Evolutionary conservation across 2,329 filamentous ascomycete genomes (phyloP).

Genomic region (Claviceps citrina): DNA sequence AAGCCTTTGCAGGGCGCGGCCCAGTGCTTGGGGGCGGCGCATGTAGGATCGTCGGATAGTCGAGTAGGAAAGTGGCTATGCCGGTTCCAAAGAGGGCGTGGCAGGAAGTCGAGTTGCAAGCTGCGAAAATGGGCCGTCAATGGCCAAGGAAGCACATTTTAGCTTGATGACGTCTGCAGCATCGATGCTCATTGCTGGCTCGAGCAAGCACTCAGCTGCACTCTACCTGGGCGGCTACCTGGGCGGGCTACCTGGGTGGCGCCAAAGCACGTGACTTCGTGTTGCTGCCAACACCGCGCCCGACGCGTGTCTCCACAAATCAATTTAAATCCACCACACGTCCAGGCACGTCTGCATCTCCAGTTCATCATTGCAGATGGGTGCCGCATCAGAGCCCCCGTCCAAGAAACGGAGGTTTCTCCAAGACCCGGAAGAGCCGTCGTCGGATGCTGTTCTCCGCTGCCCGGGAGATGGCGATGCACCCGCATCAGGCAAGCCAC

Average conservation of each 20-base stretch:
- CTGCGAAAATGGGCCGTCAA: too few relatives aligned
- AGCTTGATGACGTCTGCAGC: too few relatives aligned
- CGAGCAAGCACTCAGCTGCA: too few relatives aligned
- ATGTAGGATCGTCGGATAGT: constrained; percentile 13
- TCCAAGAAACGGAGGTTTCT: constrained; percentile 29
- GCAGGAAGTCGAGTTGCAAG: too few relatives aligned
- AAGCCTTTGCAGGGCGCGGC: constrained; percentile 25
- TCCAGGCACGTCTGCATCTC: neutral
- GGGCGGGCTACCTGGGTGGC: too few relatives aligned
- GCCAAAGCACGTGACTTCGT: constrained; percentile 22
- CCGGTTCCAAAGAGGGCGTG: neutral
- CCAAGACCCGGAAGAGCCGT: constrained; percentile 17
- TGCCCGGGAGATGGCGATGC: constrained; percentile 10
- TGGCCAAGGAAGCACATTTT: too few relatives aligned
- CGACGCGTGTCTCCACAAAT: constrained; percentile 22
- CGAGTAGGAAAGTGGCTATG: too few relatives aligned
- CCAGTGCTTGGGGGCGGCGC: constrained; percentile 22
- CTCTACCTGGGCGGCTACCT: too few relatives aligned
- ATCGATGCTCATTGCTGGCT: too few relatives aligned
- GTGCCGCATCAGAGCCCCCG: constrained; percentile 27
- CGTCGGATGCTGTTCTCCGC: constrained; percentile 12
- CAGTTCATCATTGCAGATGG: constrained; percentile 26
- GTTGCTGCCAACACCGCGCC: too few relatives aligned
- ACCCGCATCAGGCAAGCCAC: constrained; percentile 12
- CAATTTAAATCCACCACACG: constrained; percentile 1